Evolutionary conservation across 2,329 filamentous ascomycete species (phyloP), one percentile per base, ranked within the genome.

Genomic region (Allantophomopsis cytisporea): DNA sequence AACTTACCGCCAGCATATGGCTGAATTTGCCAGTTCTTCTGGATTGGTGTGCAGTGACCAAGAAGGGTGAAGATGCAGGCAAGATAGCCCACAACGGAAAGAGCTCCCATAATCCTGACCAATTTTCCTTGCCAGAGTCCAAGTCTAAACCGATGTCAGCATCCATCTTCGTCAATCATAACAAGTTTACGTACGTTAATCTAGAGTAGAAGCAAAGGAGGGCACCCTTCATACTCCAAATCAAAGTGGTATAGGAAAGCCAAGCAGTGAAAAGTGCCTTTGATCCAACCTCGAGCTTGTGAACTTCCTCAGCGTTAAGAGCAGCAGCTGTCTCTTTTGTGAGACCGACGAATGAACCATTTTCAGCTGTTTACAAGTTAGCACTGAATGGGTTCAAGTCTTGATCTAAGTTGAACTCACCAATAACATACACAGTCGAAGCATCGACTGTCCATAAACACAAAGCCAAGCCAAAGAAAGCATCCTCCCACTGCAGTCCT

Each of bases 171-270:
- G n/a, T n/a, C 18, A 12, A 34, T 28, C 31, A 34, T 14, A 4
- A 34, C 13, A 1, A 5, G 31, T 35, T 11, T 11, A 46, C 59
- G 36, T 51, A 64, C 61, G 62, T 65, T 43, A 66, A 54, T 33
- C 63, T 55, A 36, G 55, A 52, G 43, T 61, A 64, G 41, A 64
- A 60, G 42, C 57, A 64, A n/a, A 65, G 46, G 48, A 64, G 61
- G 43, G 59, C 60, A 5, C 54, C 59, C 42, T 66, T 65, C 17
- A 66, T 49, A 4, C 36, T 54, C 59, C 63, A 65, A 14, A 65
- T 63, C 13, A 65, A 45, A 4, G 57, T 58, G 6, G 61, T 53
- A 40, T 65, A 65, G 38, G 58, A 55, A 35, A 55, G 54, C 63
- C 62, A 66, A 10, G 59, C 59, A 2, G 57, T 54, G 47, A 55